Conservation (phyloP, 768 basidiomycete species). For the Porpolomopsis calyptriformis region DNA sequence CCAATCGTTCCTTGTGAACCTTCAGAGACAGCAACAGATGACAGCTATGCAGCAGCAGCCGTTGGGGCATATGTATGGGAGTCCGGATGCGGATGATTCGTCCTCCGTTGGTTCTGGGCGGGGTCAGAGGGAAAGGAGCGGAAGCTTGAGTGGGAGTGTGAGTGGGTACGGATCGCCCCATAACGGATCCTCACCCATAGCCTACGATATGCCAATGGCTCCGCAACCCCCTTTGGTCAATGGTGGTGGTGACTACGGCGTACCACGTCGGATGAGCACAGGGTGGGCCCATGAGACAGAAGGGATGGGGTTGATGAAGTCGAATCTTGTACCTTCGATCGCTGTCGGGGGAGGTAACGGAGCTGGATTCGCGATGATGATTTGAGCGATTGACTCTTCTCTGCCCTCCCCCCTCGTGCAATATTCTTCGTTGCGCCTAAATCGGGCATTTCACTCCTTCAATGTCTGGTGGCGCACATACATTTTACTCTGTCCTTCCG, state of each 20-base stretch:
- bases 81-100: constrained; percentile 10
- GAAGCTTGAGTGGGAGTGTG: constrained; percentile 7
- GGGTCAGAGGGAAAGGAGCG: no score
- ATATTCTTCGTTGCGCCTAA: no score
- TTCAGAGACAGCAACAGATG: constrained; percentile 8
- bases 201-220: constrained; percentile 7
- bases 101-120: constrained; percentile 11
- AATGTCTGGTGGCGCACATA: no score
- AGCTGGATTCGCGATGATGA: constrained; percentile 14
- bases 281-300: constrained; percentile 4
- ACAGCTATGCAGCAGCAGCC: background rate
- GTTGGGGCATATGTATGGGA: constrained; percentile 7
- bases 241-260: background rate
- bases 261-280: background rate
- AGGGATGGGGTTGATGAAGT: constrained; percentile 13
- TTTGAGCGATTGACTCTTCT: no score
- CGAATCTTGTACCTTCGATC: constrained; percentile 6
- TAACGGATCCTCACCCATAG: constrained; percentile 3
- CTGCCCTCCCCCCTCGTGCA: no score
- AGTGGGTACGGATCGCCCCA: constrained; percentile 10
- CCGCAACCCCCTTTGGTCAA: no score
- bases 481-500: no score
- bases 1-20: constrained; percentile 7
- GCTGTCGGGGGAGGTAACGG: constrained; percentile 9
- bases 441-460: no score